Base-by-base conservation (phyloP, 2,329 filamentous ascomycete genomes). In the Hansfordia pulvinata region DNA sequence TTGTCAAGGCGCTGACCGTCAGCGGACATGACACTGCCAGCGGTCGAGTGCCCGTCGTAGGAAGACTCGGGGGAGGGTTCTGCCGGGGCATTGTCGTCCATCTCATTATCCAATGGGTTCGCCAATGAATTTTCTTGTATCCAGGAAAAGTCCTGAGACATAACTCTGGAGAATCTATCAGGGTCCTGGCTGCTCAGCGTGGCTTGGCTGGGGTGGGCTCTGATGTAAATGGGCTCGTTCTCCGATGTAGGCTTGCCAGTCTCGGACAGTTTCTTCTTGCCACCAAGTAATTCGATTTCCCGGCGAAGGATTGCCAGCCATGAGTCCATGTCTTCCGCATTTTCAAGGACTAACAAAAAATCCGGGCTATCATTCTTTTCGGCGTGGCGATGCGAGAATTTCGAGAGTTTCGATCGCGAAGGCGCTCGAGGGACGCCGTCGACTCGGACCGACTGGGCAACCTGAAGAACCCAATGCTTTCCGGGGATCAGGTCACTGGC, bases 401-500 rank as follows among this genome's bases (percentile, higher is more conserved):
- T 69, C 2, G 76, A 70, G 17, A 83, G 60, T 3, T 84, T 49
- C 2, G 76, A 79, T 26, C 68, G 66, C 3, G 67, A 56, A 19
- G 70, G 64, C 3, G 57, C 40, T 3, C 58, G 41, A 10, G 62
- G 43, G 2, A 49, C 54, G 16, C 69, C 69, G 18, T 78, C 67
- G 3, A 65, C 51, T 26, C 75, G 72, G 30, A 73, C 70, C 7
- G 62, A 56, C 19, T 81, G 76, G 3, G 73, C 76, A 13, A 88
- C 69, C 38, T 84, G 80, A 10, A 88, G 50, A 5, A 88, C 82
- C 71, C 79, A 86, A 41, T 85, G 80, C 33, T 71, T 72, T 5
- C 82, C 82, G 3, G 80, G 78, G 29, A 88, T 83, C 10, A 79
- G 60, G 44, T 90, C 82, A 37, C 74, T 84, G 2, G 76, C 82